phyloP scores from a whole-genome alignment of 257 asterid genomes.

The Verbena officinalis region DNA sequence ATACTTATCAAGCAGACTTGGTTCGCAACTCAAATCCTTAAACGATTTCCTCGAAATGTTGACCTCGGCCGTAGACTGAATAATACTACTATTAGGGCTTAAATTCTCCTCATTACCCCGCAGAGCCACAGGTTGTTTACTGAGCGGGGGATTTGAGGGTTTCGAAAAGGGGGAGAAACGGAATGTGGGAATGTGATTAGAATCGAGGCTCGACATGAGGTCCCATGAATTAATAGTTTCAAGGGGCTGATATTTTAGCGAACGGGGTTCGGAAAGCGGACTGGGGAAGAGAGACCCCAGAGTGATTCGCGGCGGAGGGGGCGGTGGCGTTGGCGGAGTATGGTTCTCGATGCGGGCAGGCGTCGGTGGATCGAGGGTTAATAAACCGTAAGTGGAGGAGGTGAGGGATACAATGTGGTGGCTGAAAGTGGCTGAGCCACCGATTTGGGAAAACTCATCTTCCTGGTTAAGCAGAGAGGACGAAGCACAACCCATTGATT shows the following conservation, averaged over 20 bases:
- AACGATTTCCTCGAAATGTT: slow-evolving; percentile 1
- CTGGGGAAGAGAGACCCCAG: slow-evolving; percentile 68
- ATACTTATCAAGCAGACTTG: slow-evolving; percentile 34
- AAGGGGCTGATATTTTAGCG: slow-evolving; percentile 38
- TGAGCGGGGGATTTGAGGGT: neutral
- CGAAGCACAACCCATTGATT: slow-evolving; percentile 71
- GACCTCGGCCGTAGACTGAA: neutral
- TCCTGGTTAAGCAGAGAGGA: slow-evolving; percentile 61
- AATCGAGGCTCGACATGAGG: slow-evolving; percentile 82
- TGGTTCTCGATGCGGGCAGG: slow-evolving; percentile 23
- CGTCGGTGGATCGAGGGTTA: slow-evolving; percentile 59
- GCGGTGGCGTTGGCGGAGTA: slow-evolving; percentile 39
- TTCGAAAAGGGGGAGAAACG: slow-evolving; percentile 41
- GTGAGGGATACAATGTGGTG: slow-evolving; percentile 85
- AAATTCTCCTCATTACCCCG: slow-evolving; percentile 18
- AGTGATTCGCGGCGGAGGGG: slow-evolving; percentile 64
- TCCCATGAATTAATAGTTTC: slow-evolving; percentile 89
- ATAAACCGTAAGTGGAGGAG: slow-evolving; percentile 75
- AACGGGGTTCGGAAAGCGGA: slow-evolving; percentile 55
- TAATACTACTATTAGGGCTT: slow-evolving; percentile 13
- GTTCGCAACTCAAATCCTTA: neutral
- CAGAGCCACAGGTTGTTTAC: neutral
- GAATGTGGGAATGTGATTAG: slow-evolving; percentile 53
- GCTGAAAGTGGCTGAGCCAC: slow-evolving; percentile 56
- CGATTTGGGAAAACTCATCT: slow-evolving; percentile 63